A percentile compares a stretch with the other conserved stretches of the same genome.
Conservation (phyloP, 371 early-diverging fungal genomes). For the Rhizopus sp. region DNA sequence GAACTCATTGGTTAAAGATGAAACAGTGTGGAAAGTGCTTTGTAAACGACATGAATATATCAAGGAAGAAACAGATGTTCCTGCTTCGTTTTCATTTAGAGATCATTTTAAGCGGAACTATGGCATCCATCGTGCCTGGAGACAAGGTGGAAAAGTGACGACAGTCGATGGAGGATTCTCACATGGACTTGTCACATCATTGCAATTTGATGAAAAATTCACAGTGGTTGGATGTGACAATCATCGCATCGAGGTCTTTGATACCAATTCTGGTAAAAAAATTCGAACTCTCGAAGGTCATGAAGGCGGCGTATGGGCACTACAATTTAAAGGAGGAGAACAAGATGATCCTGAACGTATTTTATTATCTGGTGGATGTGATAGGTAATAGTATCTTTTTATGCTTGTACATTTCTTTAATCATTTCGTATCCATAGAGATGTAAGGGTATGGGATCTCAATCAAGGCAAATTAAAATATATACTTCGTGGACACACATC, state of each 20-base stretch:
- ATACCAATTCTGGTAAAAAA: slow-evolving; percentile 66
- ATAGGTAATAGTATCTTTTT: slow-evolving; percentile 48
- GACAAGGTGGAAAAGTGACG: slow-evolving; percentile 64
- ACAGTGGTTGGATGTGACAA: slow-evolving; percentile 88
- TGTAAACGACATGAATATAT: slow-evolving; percentile 41
- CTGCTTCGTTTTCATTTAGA: slow-evolving; percentile 39
- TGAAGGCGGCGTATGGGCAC: slow-evolving; percentile 16
- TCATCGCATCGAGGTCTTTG: slow-evolving; percentile 81
- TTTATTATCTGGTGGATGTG: slow-evolving; percentile 80
- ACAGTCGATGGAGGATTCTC: slow-evolving; percentile 75
- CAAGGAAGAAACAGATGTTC: slow-evolving; percentile 13
- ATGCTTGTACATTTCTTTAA: background rate
- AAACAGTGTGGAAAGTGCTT: slow-evolving; percentile 46
- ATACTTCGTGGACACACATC: slow-evolving; percentile 88
- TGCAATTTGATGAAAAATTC: slow-evolving; percentile 84
- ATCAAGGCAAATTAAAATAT: slow-evolving; percentile 73
- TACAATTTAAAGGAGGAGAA: slow-evolving; percentile 15
- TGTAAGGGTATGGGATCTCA: slow-evolving; percentile 90
- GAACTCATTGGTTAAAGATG: slow-evolving; percentile 68
- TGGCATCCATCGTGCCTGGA: slow-evolving; percentile 74
- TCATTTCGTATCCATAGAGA: slow-evolving; percentile 46
- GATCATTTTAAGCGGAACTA: slow-evolving; percentile 72
- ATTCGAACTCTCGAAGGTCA: slow-evolving; percentile 67
- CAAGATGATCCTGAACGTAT: slow-evolving; percentile 73
- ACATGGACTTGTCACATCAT: slow-evolving; percentile 77